Evolutionary conservation across 2,329 filamentous ascomycete genomes (phyloP).

Genomic region (Colletotrichum camelliae): DNA sequence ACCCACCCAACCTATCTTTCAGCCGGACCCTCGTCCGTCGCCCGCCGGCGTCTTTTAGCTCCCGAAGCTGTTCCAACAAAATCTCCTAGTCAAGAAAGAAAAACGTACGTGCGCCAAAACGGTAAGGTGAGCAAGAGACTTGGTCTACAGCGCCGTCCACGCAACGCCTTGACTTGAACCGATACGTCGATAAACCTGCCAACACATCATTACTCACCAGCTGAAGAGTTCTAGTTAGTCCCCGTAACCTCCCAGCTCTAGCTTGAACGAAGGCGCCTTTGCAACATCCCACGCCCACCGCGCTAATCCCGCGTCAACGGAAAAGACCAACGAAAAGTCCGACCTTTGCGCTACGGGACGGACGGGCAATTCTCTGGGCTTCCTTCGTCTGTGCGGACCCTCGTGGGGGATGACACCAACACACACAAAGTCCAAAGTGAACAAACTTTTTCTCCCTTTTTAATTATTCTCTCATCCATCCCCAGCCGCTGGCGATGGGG

Average conservation of each 20-base stretch:
- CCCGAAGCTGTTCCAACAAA: neutral
- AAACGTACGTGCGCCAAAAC: neutral
- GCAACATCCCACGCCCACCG: slow-evolving; percentile 14
- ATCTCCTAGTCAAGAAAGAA: neutral
- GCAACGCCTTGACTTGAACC: neutral
- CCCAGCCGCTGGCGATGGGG: neutral
- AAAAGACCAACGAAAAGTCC: neutral
- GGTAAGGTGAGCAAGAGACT: neutral
- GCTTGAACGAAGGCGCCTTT: neutral
- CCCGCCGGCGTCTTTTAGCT: neutral
- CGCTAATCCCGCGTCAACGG: slow-evolving; percentile 34
- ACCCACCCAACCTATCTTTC: neutral
- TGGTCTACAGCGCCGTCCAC: neutral
- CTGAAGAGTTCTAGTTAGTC: neutral
- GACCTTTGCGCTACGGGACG: slow-evolving; percentile 5
- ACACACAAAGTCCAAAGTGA: neutral
- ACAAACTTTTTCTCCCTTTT: neutral
- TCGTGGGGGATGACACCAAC: neutral
- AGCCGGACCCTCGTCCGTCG: neutral
- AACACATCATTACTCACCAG: slow-evolving; percentile 1
- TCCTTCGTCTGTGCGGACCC: neutral
- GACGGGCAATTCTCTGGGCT: neutral
- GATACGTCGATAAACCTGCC: slow-evolving; percentile 5
- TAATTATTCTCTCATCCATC: neutral
- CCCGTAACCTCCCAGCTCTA: neutral